Base-by-base conservation (phyloP, 208 protist genomes). In the Phytomonas francai region DNA sequence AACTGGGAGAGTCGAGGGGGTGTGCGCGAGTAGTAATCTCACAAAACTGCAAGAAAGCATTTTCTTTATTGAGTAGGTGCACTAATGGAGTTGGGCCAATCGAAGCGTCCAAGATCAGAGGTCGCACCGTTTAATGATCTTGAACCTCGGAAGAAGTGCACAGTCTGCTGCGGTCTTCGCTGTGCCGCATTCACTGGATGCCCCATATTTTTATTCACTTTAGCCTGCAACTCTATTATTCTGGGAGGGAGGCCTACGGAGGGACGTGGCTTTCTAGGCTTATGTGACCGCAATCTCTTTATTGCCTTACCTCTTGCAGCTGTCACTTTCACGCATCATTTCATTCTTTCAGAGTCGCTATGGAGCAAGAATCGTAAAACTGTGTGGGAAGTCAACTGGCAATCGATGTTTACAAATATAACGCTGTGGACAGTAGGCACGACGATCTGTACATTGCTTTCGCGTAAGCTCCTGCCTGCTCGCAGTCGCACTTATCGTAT, bases 331-430 rank as follows among this genome's bases (percentile, higher is more conserved):
- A 92, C 89, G 1, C 89, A 94, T 65, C 89, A 94, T 67, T 51
- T 61, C 5, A 69, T 94, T 12, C 84, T 92, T 49, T 94, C 89
- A 25, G 85, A 94, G 69, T 86, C 78, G 9, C 72, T 94, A 32
- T 94, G 89, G 86, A 89, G 86, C 68, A 90, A 90, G 67, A 89
- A 90, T 73, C 83, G 73, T 68, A 94, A 94, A 62, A 81, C 84
- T 0, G 70, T 94, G 11, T 80, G 65, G 71, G 62, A 80, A 68
- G 70, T 91, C 22, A 92, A 92, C 68, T 59, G 65, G 68, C 83
- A 91, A 67, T 89, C 81, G 30, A 73, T 78, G 8, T 75, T 87
- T 54, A 74, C 83, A 7, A 93, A 93, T 68, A 73, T 91, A 4
- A 25, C 72, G 3, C 66, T 91, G 6, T 93, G 88, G 88, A 51